phyloP scores from a whole-genome alignment of 768 basidiomycete genomes.

The Suillus luteus region DNA sequence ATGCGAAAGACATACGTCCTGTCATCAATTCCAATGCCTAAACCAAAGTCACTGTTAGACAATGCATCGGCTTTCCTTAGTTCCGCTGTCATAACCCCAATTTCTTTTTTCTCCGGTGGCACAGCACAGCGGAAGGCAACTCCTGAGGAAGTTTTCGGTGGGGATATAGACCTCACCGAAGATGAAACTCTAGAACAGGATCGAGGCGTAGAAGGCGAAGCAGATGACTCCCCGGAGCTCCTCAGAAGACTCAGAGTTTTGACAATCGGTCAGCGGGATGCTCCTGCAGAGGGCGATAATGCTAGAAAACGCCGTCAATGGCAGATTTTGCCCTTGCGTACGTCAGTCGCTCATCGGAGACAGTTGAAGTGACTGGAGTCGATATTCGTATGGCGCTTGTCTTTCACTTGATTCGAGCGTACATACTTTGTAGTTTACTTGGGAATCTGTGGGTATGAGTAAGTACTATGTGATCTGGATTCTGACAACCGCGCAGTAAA shows the following conservation, averaged over 20 bases:
- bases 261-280: slow-evolving; percentile 45
- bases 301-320: slow-evolving; percentile 48
- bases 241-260: slow-evolving; percentile 59
- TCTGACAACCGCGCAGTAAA: too few relatives aligned
- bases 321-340: slow-evolving; percentile 48
- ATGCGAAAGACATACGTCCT: slow-evolving; percentile 60
- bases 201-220: slow-evolving; percentile 73
- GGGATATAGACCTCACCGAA: slow-evolving; percentile 71
- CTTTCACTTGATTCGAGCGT: neutral
- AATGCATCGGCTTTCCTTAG: slow-evolving; percentile 69
- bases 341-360: slow-evolving; percentile 25
- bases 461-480: neutral
- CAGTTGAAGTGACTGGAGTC: neutral
- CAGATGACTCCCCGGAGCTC: slow-evolving; percentile 68
- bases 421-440: neutral
- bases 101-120: slow-evolving; percentile 52
- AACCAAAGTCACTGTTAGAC: slow-evolving; percentile 68
- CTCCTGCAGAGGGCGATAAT: slow-evolving; percentile 32
- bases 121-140: slow-evolving; percentile 42
- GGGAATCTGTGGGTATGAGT: neutral
- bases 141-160: slow-evolving; percentile 68
- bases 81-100: slow-evolving; percentile 58
- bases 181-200: slow-evolving; percentile 82
- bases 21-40: slow-evolving; percentile 65
- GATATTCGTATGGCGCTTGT: neutral